phyloP scores from a whole-genome alignment of 257 asterid genomes.

The Przewalskia tangutica region DNA sequence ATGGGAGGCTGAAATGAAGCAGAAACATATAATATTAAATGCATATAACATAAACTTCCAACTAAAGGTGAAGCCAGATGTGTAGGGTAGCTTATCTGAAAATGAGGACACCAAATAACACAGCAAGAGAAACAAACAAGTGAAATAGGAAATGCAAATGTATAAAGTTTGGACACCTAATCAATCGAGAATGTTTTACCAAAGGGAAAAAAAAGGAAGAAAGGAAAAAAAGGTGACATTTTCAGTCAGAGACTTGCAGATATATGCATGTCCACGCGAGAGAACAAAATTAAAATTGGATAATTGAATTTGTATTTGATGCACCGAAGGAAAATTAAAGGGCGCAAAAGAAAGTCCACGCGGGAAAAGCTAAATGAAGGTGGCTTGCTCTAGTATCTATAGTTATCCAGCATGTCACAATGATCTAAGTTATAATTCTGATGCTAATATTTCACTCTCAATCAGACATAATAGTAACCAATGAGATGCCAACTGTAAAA shows the following conservation, averaged over 20 bases:
- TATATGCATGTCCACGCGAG: neutral
- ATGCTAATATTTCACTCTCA: neutral
- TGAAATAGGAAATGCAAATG: neutral
- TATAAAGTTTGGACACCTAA: neutral
- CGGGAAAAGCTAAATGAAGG: neutral
- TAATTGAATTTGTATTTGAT: neutral
- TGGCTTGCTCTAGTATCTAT: neutral
- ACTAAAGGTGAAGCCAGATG: neutral
- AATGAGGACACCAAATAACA: neutral
- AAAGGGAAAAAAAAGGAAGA: neutral
- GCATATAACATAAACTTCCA: neutral
- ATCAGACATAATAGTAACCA: neutral
- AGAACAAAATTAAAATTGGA: neutral
- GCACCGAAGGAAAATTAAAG: neutral
- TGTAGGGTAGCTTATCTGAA: neutral
- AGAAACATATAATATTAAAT: neutral
- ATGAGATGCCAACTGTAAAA: neutral
- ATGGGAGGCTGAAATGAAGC: neutral
- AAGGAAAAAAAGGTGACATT: neutral
- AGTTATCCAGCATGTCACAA: neutral
- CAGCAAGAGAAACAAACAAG: neutral
- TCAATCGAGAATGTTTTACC: neutral
- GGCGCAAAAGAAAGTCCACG: neutral
- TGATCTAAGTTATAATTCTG: neutral
- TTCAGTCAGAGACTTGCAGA: neutral